Conservation (phyloP, 1,139 yeast genomes). For the Torulaspora globosa region DNA sequence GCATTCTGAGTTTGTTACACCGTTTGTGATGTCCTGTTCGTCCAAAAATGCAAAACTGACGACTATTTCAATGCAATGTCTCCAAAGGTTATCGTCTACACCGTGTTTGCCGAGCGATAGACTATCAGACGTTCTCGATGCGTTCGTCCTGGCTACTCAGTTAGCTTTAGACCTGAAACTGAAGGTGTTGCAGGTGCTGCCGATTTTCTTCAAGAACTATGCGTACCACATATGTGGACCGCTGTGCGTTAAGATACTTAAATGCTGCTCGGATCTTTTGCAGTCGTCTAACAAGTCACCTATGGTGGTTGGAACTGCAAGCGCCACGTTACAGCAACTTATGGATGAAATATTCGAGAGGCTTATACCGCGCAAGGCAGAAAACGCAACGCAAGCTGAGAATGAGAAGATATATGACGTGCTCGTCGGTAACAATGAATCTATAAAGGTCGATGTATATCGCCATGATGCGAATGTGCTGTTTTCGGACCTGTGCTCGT, state of each 20-base stretch:
- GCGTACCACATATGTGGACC: slow-evolving; percentile 52
- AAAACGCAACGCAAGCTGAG: slow-evolving; percentile 37
- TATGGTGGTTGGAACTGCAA: slow-evolving; percentile 85
- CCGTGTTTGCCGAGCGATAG: slow-evolving; percentile 51
- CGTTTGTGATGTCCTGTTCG: slow-evolving; percentile 69
- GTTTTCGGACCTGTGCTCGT: slow-evolving; percentile 64
- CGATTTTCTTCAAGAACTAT: slow-evolving; percentile 66
- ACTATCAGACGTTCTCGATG: slow-evolving; percentile 54
- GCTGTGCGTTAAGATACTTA: slow-evolving; percentile 54
- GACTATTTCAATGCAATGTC: slow-evolving; percentile 64
- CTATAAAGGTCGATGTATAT: slow-evolving; percentile 45
- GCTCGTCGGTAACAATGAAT: slow-evolving; percentile 44
- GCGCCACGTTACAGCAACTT: slow-evolving; percentile 87
- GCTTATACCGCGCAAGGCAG: slow-evolving; percentile 33
- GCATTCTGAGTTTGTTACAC: slow-evolving; percentile 54
- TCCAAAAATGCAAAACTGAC: slow-evolving; percentile 72
- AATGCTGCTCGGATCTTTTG: slow-evolving; percentile 61
- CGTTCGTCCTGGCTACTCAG: slow-evolving; percentile 69
- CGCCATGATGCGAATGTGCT: slow-evolving; percentile 68
- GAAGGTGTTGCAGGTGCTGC: slow-evolving; percentile 80
- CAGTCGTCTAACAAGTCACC: slow-evolving; percentile 66
- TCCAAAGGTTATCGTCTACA: slow-evolving; percentile 54
- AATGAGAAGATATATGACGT: slow-evolving; percentile 37
- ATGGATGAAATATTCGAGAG: slow-evolving; percentile 73
- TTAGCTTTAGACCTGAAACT: slow-evolving; percentile 79